phyloP scores from a whole-genome alignment of 1,284 basidiomycete genomes.

The Fistulinella cinereoalba region DNA sequence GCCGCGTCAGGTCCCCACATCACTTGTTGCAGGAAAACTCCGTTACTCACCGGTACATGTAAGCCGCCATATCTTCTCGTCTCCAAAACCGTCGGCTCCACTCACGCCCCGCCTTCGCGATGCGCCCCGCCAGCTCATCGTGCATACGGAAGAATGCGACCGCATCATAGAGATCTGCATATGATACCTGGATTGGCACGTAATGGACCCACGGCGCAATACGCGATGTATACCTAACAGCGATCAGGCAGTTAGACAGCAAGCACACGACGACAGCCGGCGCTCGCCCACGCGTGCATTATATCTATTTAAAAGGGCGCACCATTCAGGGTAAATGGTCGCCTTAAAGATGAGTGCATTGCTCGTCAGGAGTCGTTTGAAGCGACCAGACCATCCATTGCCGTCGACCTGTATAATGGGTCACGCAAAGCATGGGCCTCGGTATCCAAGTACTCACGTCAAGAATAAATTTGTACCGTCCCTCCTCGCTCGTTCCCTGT shows the following conservation, averaged over 20 bases:
- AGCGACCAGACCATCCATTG: slow-evolving; percentile 69
- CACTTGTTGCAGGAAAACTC: background rate
- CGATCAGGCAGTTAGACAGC: background rate
- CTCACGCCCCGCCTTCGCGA: slow-evolving; percentile 52
- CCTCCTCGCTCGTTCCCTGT: slow-evolving; percentile 45
- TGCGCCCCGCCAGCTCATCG: slow-evolving; percentile 53
- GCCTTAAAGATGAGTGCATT: slow-evolving; percentile 63
- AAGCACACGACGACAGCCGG: background rate
- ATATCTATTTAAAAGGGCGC: no score
- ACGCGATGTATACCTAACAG: slow-evolving; percentile 40
- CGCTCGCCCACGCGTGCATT: slow-evolving; percentile 4
- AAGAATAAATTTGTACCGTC: slow-evolving; percentile 62
- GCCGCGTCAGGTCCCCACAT: background rate
- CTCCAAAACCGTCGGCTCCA: slow-evolving; percentile 67
- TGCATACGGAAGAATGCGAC: slow-evolving; percentile 60
- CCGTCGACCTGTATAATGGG: slow-evolving; percentile 49
- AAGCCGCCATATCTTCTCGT: slow-evolving; percentile 61
- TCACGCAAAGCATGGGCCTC: no score
- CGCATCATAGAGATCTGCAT: slow-evolving; percentile 54
- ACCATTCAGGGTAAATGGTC: slow-evolving; percentile 68
- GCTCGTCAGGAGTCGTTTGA: slow-evolving; percentile 61
- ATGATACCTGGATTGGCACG: slow-evolving; percentile 54
- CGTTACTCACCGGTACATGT: slow-evolving; percentile 51
- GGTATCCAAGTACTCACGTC: slow-evolving; percentile 54
- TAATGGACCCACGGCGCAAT: slow-evolving; percentile 59